phyloP scores from a whole-genome alignment of 2,329 filamentous ascomycete genomes.

The Lasiodiplodia sp. region DNA sequence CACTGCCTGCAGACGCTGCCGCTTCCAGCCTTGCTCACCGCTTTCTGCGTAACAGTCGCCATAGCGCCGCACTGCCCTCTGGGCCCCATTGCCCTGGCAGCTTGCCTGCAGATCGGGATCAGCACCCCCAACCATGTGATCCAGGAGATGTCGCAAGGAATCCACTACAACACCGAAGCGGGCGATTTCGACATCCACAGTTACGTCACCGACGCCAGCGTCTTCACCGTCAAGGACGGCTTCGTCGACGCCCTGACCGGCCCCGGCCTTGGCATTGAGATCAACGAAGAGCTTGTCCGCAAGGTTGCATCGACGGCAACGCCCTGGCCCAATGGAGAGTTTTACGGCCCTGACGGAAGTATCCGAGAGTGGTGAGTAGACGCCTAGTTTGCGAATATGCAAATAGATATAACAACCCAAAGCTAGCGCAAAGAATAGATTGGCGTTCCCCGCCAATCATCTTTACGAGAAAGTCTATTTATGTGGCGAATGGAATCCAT shows the following conservation, averaged over 20 bases:
- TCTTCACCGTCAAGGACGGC: conserved; percentile 72
- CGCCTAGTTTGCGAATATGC: not conserved
- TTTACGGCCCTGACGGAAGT: conserved; percentile 71
- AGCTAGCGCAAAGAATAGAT: not conserved
- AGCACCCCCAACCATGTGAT: conserved; percentile 70
- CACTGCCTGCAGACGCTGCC: not conserved
- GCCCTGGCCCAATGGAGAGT: conserved; percentile 72
- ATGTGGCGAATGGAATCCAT: no score
- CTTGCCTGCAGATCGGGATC: conserved; percentile 71
- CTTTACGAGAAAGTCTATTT: not conserved
- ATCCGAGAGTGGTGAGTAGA: conserved; percentile 69
- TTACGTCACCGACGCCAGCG: conserved; percentile 69
- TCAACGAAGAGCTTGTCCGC: conserved; percentile 71
- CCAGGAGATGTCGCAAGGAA: conserved; percentile 79
- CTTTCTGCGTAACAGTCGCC: conserved; percentile 54
- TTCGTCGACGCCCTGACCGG: conserved; percentile 68
- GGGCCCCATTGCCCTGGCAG: conserved; percentile 75
- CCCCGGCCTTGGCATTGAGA: conserved; percentile 72
- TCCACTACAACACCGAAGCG: conserved; percentile 71
- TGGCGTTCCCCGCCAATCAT: not conserved
- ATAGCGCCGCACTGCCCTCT: conserved; percentile 77
- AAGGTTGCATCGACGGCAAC: conserved; percentile 64
- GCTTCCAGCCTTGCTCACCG: conserved; percentile 3
- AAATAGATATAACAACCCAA: not conserved
- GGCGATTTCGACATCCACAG: conserved; percentile 56